phyloP scores from a whole-genome alignment of 352 stramenopile species.

The Phytophthora agathidicida region DNA sequence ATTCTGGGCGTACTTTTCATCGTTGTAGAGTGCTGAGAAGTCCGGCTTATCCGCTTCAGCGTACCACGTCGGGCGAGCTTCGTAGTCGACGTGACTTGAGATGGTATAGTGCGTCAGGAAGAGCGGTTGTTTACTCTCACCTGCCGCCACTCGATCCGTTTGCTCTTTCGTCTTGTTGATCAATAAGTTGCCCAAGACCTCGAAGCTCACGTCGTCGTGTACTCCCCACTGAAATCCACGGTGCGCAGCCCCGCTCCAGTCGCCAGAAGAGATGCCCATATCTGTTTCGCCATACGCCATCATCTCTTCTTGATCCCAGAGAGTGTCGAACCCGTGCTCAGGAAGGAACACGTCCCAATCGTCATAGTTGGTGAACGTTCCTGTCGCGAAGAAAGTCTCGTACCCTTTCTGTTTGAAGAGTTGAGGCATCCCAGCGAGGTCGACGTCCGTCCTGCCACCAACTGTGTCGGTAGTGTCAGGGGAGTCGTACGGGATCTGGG shows the following conservation, averaged over 20 bases:
- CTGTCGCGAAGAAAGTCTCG: constrained; percentile 51
- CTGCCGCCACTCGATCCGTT: constrained; percentile 7
- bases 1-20: constrained; percentile 19
- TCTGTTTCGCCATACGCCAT: constrained; percentile 35
- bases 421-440: constrained; percentile 47
- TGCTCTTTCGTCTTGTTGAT: constrained; percentile 46
- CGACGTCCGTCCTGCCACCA: constrained; percentile 18
- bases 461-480: constrained; percentile 34
- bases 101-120: constrained; percentile 68
- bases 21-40: constrained; percentile 40
- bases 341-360: constrained; percentile 50
- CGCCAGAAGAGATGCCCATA: constrained; percentile 33
- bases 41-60: constrained; percentile 32
- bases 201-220: constrained; percentile 54
- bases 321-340: constrained; percentile 50
- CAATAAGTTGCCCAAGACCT: constrained; percentile 49
- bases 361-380: constrained; percentile 52
- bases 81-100: constrained; percentile 51
- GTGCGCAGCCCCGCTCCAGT: constrained; percentile 31
- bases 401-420: constrained; percentile 55
- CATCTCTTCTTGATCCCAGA: constrained; percentile 41
- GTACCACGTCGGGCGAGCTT: constrained; percentile 45
- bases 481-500: constrained; percentile 46
- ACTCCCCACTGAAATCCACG: constrained; percentile 40
- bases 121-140: constrained; percentile 38